Base-by-base conservation (phyloP, 495 filamentous ascomycete species). In the Viridothelium virens region DNA sequence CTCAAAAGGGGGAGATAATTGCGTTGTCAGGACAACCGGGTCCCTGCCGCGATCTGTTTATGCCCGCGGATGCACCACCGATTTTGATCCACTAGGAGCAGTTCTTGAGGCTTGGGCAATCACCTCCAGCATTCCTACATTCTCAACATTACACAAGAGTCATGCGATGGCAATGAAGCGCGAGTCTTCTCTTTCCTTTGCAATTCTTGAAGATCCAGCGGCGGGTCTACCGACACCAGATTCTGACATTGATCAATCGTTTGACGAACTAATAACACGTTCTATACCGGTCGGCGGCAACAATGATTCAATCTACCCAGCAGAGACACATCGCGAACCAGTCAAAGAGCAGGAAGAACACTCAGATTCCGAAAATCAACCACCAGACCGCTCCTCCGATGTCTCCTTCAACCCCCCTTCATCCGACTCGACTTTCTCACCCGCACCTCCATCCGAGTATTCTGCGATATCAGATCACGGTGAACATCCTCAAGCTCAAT, bases 181-280 rank as follows among this genome's bases (percentile, higher is more conserved):
- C 31, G 53, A 59, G 5, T 36, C 53, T 14, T 59, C 53, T 0
- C 53, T 59, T 10, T 59, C 53, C 14, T 59, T 36, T 14, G 36
- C 25, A 5, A 59, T 33, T 36, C 53, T 59, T 31, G 25, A 33
- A 59, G 53, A 59, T 9, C 53, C 33, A 5, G 4, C 25, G 2
- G 36, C 25, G 7, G 53, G 53, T 14, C 18, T 59, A 59, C 53
- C 53, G 31, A 59, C 53, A 7, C 53, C 53, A 14, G 31, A 59
- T 9, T 14, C 53, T 10, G 53, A 59, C 14, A 36, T 36, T 10
- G 53, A 59, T 59, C 53, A 31, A 59, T 59, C 53, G 53, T 59
- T 59, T 59, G 53, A 59, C 53, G 53, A 59, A 59, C 36, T 59
- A 14, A 59, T 9, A 34, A 59, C 53, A 2, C 31, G 31, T 36